Conservation (phyloP, 2,329 filamentous ascomycete genomes). For the Fonsecaea monophora region DNA sequence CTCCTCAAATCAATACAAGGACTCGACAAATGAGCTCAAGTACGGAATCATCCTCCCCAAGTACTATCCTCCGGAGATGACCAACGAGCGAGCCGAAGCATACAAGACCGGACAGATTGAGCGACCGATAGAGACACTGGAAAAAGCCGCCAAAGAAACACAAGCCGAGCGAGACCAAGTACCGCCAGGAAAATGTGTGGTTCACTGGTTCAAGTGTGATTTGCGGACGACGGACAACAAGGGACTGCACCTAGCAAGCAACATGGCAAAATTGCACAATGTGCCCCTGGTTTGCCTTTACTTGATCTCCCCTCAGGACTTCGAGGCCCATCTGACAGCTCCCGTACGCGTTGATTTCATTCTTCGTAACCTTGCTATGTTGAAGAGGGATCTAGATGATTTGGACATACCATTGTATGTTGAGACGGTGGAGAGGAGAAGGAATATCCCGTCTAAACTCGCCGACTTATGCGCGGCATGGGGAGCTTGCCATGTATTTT, state of each 20-base stretch:
- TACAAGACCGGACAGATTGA: constrained; percentile 75
- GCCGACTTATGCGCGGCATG: constrained; percentile 72
- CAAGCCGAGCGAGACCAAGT: constrained; percentile 60
- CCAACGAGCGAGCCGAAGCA: constrained; percentile 74
- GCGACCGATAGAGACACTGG: constrained; percentile 74
- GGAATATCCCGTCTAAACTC: constrained; percentile 66
- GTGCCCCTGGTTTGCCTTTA: constrained; percentile 79
- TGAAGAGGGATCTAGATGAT: constrained; percentile 71
- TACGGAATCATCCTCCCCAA: constrained; percentile 72
- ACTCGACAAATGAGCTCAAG: constrained; percentile 45
- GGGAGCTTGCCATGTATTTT: constrained; percentile 76
- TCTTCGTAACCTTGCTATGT: constrained; percentile 70
- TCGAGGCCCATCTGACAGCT: constrained; percentile 77
- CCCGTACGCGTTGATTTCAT: constrained; percentile 80
- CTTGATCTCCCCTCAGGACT: constrained; percentile 81
- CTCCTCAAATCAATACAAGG: constrained; percentile 28
- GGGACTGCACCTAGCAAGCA: constrained; percentile 69
- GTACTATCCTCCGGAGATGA: constrained; percentile 88
- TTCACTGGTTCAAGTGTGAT: constrained; percentile 93
- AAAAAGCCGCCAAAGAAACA: constrained; percentile 68
- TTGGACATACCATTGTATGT: constrained; percentile 80
- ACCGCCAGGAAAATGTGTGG: constrained; percentile 65
- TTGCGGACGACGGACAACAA: constrained; percentile 77
- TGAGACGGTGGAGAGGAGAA: constrained; percentile 72
- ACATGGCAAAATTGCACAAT: constrained; percentile 69